Conservation (phyloP, 305 asterid genomes). For the Fraxinus velutina region DNA sequence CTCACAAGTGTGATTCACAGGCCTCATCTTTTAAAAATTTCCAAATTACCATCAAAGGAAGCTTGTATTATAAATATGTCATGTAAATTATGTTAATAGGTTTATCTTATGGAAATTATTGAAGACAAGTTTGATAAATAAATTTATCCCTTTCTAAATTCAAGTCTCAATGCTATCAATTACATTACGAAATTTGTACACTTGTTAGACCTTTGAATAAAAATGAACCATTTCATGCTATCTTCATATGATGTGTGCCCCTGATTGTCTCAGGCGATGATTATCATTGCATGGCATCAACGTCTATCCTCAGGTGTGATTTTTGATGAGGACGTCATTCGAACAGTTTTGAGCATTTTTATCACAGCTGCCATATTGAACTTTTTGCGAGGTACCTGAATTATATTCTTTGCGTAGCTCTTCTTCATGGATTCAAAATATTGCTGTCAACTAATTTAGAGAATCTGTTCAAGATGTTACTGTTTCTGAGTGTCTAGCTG, state of each 20-base stretch:
- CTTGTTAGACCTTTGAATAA: not conserved
- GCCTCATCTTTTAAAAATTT: not conserved
- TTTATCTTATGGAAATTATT: not conserved
- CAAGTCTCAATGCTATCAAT: not conserved
- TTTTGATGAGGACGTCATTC: constrained; percentile 63
- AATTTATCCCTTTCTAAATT: not conserved
- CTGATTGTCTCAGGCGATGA: constrained; percentile 72
- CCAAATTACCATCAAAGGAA: not conserved
- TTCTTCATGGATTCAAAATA: not conserved
- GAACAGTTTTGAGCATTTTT: constrained; percentile 80
- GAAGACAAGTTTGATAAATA: not conserved
- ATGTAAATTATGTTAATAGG: not conserved
- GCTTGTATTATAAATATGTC: not conserved
- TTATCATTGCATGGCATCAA: constrained; percentile 90
- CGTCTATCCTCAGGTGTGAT: constrained; percentile 51
- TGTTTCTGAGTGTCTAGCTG: not conserved
- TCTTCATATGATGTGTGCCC: not conserved
- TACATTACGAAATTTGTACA: not conserved
- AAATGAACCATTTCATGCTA: constrained; percentile 1
- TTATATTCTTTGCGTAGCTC: not conserved
- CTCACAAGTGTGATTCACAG: not conserved
- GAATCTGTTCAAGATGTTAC: not conserved
- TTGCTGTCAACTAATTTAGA: not conserved
- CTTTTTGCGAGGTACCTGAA: constrained; percentile 66
- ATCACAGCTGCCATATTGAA: constrained; percentile 90